Conservation (phyloP, 2,329 filamentous ascomycete genomes). For the Penicillium sp. region DNA sequence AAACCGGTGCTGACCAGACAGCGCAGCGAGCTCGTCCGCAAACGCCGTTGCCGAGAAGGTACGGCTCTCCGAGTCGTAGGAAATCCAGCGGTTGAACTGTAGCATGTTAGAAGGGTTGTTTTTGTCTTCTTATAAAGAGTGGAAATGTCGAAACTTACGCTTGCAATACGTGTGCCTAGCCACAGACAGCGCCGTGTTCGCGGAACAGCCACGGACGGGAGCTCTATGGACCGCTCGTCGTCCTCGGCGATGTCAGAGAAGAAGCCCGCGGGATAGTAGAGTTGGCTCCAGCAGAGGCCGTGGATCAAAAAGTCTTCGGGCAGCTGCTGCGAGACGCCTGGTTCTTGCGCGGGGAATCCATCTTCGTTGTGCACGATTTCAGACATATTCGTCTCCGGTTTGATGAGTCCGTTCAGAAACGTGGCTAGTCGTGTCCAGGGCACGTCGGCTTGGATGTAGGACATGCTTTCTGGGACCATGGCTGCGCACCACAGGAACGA, state of each 20-base stretch:
- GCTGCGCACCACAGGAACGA: conserved; percentile 49
- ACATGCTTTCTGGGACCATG: conserved; percentile 33
- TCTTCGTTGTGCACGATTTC: conserved; percentile 30
- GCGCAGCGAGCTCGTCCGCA: conserved; percentile 23
- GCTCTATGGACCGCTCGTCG: conserved; percentile 51
- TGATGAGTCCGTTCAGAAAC: conserved; percentile 53
- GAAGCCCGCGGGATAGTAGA: conserved; percentile 48
- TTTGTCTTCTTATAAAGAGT: too few relatives aligned
- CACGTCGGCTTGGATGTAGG: conserved; percentile 39
- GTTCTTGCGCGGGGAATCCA: conserved; percentile 41
- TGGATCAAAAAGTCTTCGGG: conserved; percentile 58
- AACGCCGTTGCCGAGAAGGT: conserved; percentile 31
- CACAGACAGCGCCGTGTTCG: conserved; percentile 52
- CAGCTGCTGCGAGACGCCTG: conserved; percentile 44
- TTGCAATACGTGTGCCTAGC: conserved; percentile 43
- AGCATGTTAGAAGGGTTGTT: not conserved
- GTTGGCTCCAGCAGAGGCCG: conserved; percentile 52
- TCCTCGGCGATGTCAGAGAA: conserved; percentile 52
- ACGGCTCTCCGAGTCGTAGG: conserved; percentile 27
- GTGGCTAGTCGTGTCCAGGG: conserved; percentile 50
- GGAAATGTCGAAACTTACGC: conserved; percentile 27
- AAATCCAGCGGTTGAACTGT: conserved; percentile 39
- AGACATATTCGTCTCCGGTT: conserved; percentile 30
- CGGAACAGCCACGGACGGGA: conserved; percentile 45
- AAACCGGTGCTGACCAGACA: conserved; percentile 9